phyloP scores from a whole-genome alignment of 1,284 basidiomycete genomes.

The Puccinia triticina region DNA sequence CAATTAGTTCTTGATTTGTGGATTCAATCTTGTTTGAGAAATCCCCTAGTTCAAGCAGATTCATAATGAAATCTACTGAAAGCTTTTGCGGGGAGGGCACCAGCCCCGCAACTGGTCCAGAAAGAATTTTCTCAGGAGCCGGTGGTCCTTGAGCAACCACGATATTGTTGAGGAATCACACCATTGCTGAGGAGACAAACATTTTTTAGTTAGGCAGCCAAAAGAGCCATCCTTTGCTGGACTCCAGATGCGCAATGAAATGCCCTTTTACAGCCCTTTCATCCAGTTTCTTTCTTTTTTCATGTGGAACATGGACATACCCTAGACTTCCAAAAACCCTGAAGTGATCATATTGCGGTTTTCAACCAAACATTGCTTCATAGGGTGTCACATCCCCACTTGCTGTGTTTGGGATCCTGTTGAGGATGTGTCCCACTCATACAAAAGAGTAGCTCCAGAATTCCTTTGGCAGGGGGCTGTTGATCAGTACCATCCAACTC shows the following conservation, averaged over 20 bases:
- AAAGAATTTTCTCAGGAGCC: too few relatives aligned
- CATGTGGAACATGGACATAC: slow-evolving; percentile 8
- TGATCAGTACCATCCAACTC: not conserved
- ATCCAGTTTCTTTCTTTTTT: slow-evolving; percentile 13
- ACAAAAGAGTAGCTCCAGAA: slow-evolving; percentile 20
- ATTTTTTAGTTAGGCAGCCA: not conserved
- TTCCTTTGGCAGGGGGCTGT: not conserved
- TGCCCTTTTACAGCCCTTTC: not conserved
- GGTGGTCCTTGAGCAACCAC: not conserved
- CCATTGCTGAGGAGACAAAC: not conserved
- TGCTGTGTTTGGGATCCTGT: not conserved
- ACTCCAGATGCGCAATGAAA: not conserved
- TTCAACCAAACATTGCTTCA: not conserved
- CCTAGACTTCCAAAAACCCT: not conserved
- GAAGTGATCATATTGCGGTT: slow-evolving; percentile 8
- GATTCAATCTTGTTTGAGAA: not conserved
- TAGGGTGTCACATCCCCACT: slow-evolving; percentile 8
- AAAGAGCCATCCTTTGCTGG: slow-evolving; percentile 1
- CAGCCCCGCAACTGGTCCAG: not conserved
- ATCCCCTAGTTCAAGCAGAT: not conserved
- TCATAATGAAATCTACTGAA: not conserved
- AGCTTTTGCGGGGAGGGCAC: not conserved
- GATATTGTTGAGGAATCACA: not conserved
- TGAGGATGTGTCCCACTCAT: slow-evolving; percentile 4
- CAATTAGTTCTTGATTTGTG: not conserved